phyloP scores from a whole-genome alignment of 2,329 filamentous ascomycete species.

The Berkeleyomyces rouxiae region DNA sequence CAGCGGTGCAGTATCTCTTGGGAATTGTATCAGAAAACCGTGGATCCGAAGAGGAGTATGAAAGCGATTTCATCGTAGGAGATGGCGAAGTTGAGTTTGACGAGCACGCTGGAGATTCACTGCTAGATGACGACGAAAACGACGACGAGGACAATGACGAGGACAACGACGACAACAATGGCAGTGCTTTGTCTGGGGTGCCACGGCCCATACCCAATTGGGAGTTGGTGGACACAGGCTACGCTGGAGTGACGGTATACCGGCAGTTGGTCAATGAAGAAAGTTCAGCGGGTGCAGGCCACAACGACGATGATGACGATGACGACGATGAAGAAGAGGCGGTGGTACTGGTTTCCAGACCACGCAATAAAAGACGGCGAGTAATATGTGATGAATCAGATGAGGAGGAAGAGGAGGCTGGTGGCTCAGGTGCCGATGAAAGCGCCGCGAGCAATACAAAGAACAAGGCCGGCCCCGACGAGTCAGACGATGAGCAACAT shows the following conservation, averaged over 20 bases:
- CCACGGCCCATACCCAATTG: background rate
- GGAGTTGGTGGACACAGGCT: background rate
- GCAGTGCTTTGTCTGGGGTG: background rate
- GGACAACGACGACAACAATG: background rate
- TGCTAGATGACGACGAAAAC: background rate
- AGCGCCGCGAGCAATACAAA: background rate
- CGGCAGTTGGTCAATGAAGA: background rate
- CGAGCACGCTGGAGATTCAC: background rate
- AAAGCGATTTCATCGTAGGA: slow-evolving; percentile 9
- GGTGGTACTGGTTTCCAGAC: background rate
- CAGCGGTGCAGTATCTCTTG: background rate
- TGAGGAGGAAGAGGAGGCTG: background rate
- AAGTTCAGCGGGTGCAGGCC: background rate
- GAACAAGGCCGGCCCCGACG: too few species aligned
- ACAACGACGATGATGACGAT: background rate
- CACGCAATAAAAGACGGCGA: background rate
- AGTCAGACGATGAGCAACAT: too few species aligned
- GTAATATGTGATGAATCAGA: background rate
- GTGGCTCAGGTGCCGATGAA: background rate
- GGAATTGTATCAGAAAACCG: background rate
- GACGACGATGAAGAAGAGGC: background rate
- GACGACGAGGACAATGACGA: background rate
- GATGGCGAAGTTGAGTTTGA: slow-evolving; percentile 10
- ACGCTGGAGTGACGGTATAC: background rate
- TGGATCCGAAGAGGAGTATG: slow-evolving; percentile 1